Conservation (phyloP, 2,329 filamentous ascomycete genomes). For the Macrophomina phaseolina region DNA sequence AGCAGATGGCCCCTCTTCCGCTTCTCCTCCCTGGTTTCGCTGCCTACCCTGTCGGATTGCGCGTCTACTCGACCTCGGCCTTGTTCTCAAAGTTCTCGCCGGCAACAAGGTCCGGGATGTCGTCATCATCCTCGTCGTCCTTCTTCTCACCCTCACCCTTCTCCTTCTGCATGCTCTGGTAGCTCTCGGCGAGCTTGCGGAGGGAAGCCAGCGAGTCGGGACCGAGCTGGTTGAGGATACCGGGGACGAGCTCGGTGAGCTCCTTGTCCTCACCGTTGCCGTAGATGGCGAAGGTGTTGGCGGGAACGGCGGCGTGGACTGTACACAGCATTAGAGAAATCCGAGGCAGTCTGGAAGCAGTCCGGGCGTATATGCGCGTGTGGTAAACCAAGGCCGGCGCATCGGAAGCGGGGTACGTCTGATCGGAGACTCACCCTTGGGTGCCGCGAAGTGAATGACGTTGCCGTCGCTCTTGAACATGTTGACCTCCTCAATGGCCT, state of each 20-base stretch:
- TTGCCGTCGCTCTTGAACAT: constrained; percentile 99
- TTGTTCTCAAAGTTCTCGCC: constrained; percentile 98
- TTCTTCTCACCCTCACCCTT: constrained; percentile 78
- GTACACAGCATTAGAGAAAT: constrained; percentile 27
- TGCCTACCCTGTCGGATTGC: constrained; percentile 4
- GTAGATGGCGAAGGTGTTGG: constrained; percentile 99
- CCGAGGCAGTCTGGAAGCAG: too few species aligned
- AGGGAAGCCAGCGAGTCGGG: constrained; percentile 97
- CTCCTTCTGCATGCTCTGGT: constrained; percentile 98
- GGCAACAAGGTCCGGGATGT: constrained; percentile 96
- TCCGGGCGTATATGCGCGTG: background rate
- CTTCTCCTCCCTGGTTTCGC: constrained; percentile 1
- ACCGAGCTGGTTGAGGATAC: constrained; percentile 99
- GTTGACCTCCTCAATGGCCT: constrained; percentile 99
- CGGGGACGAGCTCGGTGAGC: constrained; percentile 97
- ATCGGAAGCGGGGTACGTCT: background rate
- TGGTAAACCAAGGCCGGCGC: background rate
- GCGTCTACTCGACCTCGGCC: constrained; percentile 76
- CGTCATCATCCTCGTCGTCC: constrained; percentile 71
- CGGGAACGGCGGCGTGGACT: constrained; percentile 97
- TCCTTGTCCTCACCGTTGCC: constrained; percentile 99
- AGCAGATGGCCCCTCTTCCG: constrained; percentile 7
- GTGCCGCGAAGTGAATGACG: constrained; percentile 98
- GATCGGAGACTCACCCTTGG: constrained; percentile 75
- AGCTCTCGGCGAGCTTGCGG: constrained; percentile 98